Conservation (phyloP, 2,329 filamentous ascomycete species). For the Colletotrichum australisinense region DNA sequence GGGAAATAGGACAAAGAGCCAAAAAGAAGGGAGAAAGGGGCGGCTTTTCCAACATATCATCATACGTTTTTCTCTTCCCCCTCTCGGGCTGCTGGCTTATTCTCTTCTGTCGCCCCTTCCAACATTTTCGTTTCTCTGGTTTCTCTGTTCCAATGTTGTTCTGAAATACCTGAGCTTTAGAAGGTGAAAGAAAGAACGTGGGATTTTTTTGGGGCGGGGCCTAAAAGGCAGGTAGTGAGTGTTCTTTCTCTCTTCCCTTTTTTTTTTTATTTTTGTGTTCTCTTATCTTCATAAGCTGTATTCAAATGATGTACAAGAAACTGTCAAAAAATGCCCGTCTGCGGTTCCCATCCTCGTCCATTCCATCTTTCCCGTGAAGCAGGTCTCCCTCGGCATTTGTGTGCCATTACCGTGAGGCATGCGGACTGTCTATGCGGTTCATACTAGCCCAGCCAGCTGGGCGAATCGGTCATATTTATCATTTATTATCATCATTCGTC, state of each 20-base stretch:
- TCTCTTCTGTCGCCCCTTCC: neutral
- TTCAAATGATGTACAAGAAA: conserved; percentile 35
- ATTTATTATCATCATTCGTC: neutral
- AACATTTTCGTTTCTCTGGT: conserved; percentile 5
- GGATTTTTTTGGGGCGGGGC: conserved; percentile 9
- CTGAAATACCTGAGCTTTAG: conserved; percentile 38
- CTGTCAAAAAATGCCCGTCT: conserved; percentile 3
- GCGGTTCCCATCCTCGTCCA: neutral
- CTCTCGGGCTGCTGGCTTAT: neutral
- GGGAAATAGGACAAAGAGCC: neutral
- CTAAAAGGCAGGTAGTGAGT: neutral
- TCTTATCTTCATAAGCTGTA: conserved; percentile 32
- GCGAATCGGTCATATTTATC: neutral
- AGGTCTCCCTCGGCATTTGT: neutral
- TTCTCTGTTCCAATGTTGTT: conserved; percentile 28
- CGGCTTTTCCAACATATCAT: conserved; percentile 5
- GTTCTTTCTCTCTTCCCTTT: conserved; percentile 15
- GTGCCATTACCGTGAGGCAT: neutral
- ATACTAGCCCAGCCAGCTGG: conserved; percentile 18
- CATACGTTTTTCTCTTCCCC: neutral
- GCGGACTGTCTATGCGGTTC: neutral
- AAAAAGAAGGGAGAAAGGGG: neutral
- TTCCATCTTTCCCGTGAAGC: neutral
- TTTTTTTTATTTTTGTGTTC: neutral
- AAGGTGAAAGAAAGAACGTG: conserved; percentile 31